Conservation (phyloP, 768 basidiomycete genomes). For the Trametes sanguinea region DNA sequence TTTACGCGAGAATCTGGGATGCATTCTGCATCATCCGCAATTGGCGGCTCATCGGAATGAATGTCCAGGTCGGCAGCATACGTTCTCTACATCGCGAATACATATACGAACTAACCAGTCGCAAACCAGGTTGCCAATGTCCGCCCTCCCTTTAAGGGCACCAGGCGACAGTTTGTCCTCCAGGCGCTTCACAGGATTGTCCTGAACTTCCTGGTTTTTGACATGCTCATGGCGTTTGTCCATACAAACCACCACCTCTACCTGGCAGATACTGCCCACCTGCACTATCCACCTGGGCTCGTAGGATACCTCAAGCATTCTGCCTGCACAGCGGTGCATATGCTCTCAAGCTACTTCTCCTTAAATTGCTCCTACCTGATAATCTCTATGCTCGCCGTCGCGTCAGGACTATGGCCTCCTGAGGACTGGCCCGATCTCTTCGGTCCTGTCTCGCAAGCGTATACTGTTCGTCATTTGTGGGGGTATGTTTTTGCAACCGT, state of each 20-base stretch:
- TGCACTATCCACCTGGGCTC: background rate
- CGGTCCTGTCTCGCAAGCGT: slow-evolving; percentile 23
- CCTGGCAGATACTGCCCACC: background rate
- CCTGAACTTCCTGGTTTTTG: too few species aligned
- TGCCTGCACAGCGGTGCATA: background rate
- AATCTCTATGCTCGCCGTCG: slow-evolving; percentile 11
- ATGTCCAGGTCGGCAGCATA: slow-evolving; percentile 11
- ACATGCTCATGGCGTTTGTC: too few species aligned
- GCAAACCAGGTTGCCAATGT: too few species aligned
- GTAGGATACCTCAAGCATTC: slow-evolving; percentile 1
- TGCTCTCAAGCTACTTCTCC: slow-evolving; percentile 6
- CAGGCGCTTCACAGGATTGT: too few species aligned
- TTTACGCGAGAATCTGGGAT: slow-evolving; percentile 6
- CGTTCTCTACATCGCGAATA: too few species aligned
- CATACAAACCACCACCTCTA: slow-evolving; percentile 4
- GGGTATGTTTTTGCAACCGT: slow-evolving; percentile 10
- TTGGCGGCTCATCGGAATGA: slow-evolving; percentile 24
- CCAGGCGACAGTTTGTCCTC: too few species aligned
- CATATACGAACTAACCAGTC: too few species aligned
- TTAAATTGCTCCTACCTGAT: slow-evolving; percentile 18
- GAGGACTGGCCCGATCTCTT: slow-evolving; percentile 24
- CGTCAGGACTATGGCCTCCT: slow-evolving; percentile 2
- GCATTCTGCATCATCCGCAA: slow-evolving; percentile 7
- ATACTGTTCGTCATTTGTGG: slow-evolving; percentile 27
- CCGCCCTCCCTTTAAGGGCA: too few species aligned